A percentile compares a stretch with the other conserved stretches of the same genome.
phyloP scores from a whole-genome alignment of 345 rosid species.

The Punica granatum region DNA sequence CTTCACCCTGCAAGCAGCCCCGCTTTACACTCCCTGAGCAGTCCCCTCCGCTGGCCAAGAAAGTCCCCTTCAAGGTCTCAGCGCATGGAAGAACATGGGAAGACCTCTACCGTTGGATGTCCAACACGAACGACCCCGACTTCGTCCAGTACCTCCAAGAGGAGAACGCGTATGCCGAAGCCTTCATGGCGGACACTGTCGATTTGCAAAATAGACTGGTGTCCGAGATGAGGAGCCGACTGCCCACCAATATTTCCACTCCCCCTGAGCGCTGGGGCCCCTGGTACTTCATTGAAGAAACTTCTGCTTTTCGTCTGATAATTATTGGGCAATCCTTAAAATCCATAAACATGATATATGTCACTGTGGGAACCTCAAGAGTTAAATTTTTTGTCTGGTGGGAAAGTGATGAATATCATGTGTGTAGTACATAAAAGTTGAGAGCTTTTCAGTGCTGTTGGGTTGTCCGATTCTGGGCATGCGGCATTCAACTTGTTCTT shows the following conservation, averaged over 20 bases:
- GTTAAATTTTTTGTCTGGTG: neutral
- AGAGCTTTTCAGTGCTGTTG: neutral
- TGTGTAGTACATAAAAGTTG: neutral
- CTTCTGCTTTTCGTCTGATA: neutral
- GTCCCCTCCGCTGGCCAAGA: constrained; percentile 52
- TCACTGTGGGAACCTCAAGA: too few relatives aligned
- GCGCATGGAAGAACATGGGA: constrained; percentile 55
- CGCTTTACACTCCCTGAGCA: constrained; percentile 32
- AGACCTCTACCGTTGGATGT: constrained; percentile 89
- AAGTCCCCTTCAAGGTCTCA: constrained; percentile 41
- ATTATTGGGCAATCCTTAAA: neutral
- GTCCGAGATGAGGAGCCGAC: constrained; percentile 57
- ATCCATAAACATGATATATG: neutral
- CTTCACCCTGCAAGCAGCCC: constrained; percentile 28
- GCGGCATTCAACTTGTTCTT: neutral
- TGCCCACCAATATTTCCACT: constrained; percentile 52
- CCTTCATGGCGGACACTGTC: constrained; percentile 76
- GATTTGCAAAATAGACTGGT: constrained; percentile 35
- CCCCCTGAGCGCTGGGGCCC: constrained; percentile 84
- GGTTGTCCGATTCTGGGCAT: too few relatives aligned
- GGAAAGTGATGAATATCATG: neutral
- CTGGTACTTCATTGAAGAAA: constrained; percentile 36
- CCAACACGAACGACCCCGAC: constrained; percentile 39
- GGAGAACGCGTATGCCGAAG: constrained; percentile 71
- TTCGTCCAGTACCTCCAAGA: constrained; percentile 39